Evolutionary conservation across 257 asterid genomes (phyloP).

Genomic region (Penstemon eatonii): DNA sequence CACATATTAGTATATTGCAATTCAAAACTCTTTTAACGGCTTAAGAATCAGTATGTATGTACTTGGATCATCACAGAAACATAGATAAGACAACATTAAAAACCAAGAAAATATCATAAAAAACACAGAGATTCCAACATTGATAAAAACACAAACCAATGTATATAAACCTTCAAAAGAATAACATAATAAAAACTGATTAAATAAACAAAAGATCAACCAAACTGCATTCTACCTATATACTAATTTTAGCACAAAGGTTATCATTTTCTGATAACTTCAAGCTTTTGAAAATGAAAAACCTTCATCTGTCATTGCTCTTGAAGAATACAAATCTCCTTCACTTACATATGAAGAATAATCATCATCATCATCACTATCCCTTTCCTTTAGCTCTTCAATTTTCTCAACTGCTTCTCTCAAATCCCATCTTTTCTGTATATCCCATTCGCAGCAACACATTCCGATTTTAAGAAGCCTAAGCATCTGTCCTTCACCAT

Average conservation of each 20-base stretch:
- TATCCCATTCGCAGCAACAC: slow-evolving; percentile 60
- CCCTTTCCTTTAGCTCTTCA: slow-evolving; percentile 51
- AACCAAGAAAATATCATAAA: neutral
- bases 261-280: neutral
- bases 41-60: no score
- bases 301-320: slow-evolving; percentile 42
- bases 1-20: no score
- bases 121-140: neutral
- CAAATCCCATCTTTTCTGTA: slow-evolving; percentile 52
- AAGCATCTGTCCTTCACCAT: slow-evolving; percentile 54
- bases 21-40: no score
- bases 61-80: no score
- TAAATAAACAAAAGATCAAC: neutral
- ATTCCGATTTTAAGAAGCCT: slow-evolving; percentile 59
- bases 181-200: slow-evolving; percentile 3
- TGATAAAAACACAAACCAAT: slow-evolving; percentile 18
- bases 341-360: slow-evolving; percentile 47
- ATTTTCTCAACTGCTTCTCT: slow-evolving; percentile 48
- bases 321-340: slow-evolving; percentile 43
- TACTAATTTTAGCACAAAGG: no score
- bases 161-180: slow-evolving; percentile 21
- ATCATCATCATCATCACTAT: slow-evolving; percentile 28
- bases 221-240: no score
- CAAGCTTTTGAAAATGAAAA: slow-evolving; percentile 36
- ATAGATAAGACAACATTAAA: no score